Conservation (phyloP, 805 yeast species). For the Nakazawaea peltata region DNA sequence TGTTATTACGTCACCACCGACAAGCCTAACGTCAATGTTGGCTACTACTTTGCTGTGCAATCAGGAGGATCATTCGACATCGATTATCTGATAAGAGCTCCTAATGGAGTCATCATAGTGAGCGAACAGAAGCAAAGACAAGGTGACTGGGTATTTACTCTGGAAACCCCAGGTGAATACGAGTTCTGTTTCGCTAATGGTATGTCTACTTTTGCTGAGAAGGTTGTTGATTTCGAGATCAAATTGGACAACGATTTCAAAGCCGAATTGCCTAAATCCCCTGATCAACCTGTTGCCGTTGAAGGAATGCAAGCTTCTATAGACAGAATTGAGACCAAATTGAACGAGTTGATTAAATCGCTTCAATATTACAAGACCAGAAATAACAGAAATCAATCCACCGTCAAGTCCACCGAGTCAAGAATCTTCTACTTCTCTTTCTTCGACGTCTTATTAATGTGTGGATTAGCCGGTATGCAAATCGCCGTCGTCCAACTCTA, state of each 20-base stretch:
- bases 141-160: conserved; percentile 71
- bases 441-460: conserved; percentile 55
- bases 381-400: conserved; percentile 83
- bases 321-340: conserved; percentile 49
- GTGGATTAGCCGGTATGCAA: conserved; percentile 64
- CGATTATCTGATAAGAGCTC: conserved; percentile 58
- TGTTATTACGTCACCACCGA: conserved; percentile 70
- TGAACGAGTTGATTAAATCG: conserved; percentile 46
- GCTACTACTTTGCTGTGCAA: conserved; percentile 79
- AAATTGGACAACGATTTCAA: conserved; percentile 44
- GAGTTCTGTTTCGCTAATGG: conserved; percentile 80
- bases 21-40: conserved; percentile 49
- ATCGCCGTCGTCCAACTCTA: conserved; percentile 60
- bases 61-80: conserved; percentile 75
- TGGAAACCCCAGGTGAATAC: conserved; percentile 67
- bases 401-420: conserved; percentile 57
- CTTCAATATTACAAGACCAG: conserved; percentile 84
- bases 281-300: conserved; percentile 45
- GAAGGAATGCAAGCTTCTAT: conserved; percentile 49
- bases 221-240: conserved; percentile 79
- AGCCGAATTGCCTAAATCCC: conserved; percentile 56
- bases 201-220: conserved; percentile 76
- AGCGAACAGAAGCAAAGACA: conserved; percentile 58
- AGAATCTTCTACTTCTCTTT: conserved; percentile 61
- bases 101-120: conserved; percentile 45